Conservation (phyloP, 352 stramenopile genomes). For the Phytophthora quininea region DNA sequence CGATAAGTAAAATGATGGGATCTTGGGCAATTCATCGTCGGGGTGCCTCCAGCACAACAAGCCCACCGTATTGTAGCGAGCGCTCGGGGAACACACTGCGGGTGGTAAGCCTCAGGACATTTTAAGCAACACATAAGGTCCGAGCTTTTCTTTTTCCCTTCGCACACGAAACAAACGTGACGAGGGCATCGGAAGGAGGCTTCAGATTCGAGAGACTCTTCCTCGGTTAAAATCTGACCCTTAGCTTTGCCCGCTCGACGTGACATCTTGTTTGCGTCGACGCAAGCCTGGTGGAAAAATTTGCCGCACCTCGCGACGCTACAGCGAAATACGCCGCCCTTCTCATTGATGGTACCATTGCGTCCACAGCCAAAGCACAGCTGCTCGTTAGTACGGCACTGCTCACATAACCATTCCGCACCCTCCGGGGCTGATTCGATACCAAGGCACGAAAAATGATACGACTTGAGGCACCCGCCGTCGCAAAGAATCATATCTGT, state of each 20-base stretch:
- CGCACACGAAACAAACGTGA: constrained; percentile 81
- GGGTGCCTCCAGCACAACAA: constrained; percentile 92
- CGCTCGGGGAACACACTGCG: constrained; percentile 92
- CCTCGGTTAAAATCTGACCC: constrained; percentile 30
- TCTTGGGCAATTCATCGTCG: constrained; percentile 73
- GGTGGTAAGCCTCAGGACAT: constrained; percentile 93
- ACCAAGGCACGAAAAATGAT: constrained; percentile 92
- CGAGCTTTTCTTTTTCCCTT: constrained; percentile 73
- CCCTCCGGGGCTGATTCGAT: constrained; percentile 71
- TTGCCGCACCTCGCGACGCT: constrained; percentile 70
- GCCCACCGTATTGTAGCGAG: constrained; percentile 92
- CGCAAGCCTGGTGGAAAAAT: constrained; percentile 86
- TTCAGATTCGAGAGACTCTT: constrained; percentile 70
- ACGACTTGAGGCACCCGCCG: constrained; percentile 90
- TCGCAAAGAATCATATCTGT: constrained; percentile 93
- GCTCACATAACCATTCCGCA: constrained; percentile 90
- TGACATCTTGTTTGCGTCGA: constrained; percentile 69
- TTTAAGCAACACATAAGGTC: constrained; percentile 92
- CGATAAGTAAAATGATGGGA: constrained; percentile 73
- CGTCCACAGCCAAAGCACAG: constrained; percentile 88
- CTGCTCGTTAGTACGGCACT: constrained; percentile 90
- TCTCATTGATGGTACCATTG: constrained; percentile 89
- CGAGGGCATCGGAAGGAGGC: constrained; percentile 90
- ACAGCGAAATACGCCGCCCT: constrained; percentile 84
- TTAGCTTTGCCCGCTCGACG: constrained; percentile 51